Evolutionary conservation across 1,284 basidiomycete species (phyloP), one percentile per base, ranked within the genome.

Genomic region (Microbotryum saponariae): DNA sequence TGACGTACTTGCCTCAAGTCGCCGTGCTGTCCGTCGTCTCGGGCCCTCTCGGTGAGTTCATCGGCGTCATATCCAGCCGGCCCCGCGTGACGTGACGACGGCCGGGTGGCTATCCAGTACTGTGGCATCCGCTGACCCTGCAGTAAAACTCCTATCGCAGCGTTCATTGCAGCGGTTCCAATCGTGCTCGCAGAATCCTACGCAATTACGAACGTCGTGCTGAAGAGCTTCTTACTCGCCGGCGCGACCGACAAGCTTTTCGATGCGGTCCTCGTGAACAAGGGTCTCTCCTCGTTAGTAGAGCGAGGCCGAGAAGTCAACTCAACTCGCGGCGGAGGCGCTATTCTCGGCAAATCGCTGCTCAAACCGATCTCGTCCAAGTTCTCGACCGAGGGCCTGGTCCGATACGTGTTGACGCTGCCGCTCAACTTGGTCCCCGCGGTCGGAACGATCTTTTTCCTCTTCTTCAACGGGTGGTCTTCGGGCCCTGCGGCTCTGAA

Each of bases 1-100:
- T 87, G 74, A 82, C 84, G 48, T 88, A 85, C 74, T 72, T 86
- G 18, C 86, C 85, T 1, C 85, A 86, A 73, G 82, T 84, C 46
- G 83, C 83, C 33, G 75, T 86, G 60, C 81, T 86, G 46, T 80
- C 82, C 1, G 63, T 85, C 53, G 79, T 87, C 67, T 81, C 81
- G 0, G 85, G 85, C 0, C 84, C 85, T 3, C 74, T 86, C 29
- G 76, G 76, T 67, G 29, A 44, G 66, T 59, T 37, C 29, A 12
- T 42, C 37, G 20, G n/a, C 25, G 16, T 56, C n/a, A 23, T 14
- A 29, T 33, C 4, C 9, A 53, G 51, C 20, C 4, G 21, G 9
- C 18, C 51, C 12, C 23, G 23, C 10, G 23, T 53, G 23, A 25
- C 10, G 23, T 53, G 23, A 25, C 25, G 20, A 33, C 33, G 10